Base-by-base conservation (phyloP, 2,329 filamentous ascomycete genomes). In the Dothistroma septosporum region DNA sequence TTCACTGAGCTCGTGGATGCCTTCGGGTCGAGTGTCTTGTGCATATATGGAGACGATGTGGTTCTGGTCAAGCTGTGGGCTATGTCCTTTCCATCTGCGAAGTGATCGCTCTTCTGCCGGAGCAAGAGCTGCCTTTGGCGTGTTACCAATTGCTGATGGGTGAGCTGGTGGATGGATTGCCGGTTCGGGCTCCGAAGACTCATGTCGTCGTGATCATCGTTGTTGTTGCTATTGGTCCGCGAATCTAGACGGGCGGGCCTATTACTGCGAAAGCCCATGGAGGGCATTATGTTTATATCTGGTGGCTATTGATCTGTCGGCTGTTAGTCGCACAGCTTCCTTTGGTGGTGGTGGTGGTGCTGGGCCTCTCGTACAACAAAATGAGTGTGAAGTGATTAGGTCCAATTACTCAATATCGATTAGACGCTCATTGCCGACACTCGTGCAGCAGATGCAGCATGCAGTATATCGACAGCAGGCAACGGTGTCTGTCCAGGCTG, bases 1-100 rank as follows among this genome's bases (percentile, higher is more conserved):
- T 61, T 62, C 46, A 64, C 60, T 1, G 61, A 58, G 11, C 52
- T 47, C 2, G 59, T 44, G 2, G 61, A 61, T 33, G 58, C 54
- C 14, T 55, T 56, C 9, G 53, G 41, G n/a, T 52, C 59, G n/a
- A 50, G 54, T n/a, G 59, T 48, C 19, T 59, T 48, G 37, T 63
- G 52, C 9, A 64, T 44, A 14, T 57, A 57, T 2, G 58, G 61
- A 7, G 61, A 49, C 11, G 62, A 66, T 6, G 55, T 22, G 14
- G 59, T 57, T 9, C 55, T 58, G 12, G 54, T 59, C 41, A 63
- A 32, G 11, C 37, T 54, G 21, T 55, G 22, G n/a, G 14, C n/a
- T 7, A 35, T 44, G 41, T 55, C 53, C 10, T 56, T 37, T 35
- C 54, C 47, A 46, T 61, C 57, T 9, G 55, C 55, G 37, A 59